Evolutionary conservation across 2,329 filamentous ascomycete genomes (phyloP).

Genomic region (Scedosporium dehoogii): DNA sequence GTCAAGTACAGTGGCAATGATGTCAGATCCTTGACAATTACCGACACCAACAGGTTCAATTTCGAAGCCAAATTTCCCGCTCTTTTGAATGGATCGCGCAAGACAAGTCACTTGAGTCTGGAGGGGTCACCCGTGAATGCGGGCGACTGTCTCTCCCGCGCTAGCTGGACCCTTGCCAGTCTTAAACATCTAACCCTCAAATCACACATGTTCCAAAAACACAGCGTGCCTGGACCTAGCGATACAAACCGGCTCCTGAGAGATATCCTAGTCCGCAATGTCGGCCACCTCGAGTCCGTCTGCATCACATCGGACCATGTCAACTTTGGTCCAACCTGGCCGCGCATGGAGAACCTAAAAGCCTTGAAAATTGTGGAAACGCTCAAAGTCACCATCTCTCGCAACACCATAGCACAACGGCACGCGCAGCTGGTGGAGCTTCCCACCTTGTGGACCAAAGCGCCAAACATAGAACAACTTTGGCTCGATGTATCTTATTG

Average conservation of each 20-base stretch:
- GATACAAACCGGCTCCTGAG: conserved; percentile 3
- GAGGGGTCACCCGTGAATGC: not conserved
- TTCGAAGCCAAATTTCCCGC: conserved; percentile 4
- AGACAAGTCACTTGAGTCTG: not conserved
- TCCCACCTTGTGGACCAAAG: conserved; percentile 9
- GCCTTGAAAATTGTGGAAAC: conserved; percentile 4
- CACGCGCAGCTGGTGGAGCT: conserved; percentile 3
- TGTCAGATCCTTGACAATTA: not conserved
- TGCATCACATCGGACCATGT: conserved; percentile 9
- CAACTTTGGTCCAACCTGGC: conserved; percentile 12
- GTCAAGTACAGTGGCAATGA: conserved; percentile 5
- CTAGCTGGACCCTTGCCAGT: conserved; percentile 1
- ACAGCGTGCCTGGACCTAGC: conserved; percentile 3
- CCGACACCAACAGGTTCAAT: conserved; percentile 5
- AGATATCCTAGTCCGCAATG: not conserved
- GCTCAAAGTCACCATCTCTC: not conserved
- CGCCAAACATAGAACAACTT: conserved; percentile 22
- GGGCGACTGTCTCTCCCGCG: conserved; percentile 2
- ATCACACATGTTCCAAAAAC: conserved; percentile 1
- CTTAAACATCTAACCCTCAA: not conserved
- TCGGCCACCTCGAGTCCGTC: not conserved
- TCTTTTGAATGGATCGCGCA: not conserved
- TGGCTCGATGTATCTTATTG: conserved; percentile 19
- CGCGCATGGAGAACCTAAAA: conserved; percentile 10
- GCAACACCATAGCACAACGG: not conserved